These are phyloP conservation scores for Oehlia diaphana DNA, from an alignment of 192 early-diverging fungal species.

Conservation along the genomic window DNA sequence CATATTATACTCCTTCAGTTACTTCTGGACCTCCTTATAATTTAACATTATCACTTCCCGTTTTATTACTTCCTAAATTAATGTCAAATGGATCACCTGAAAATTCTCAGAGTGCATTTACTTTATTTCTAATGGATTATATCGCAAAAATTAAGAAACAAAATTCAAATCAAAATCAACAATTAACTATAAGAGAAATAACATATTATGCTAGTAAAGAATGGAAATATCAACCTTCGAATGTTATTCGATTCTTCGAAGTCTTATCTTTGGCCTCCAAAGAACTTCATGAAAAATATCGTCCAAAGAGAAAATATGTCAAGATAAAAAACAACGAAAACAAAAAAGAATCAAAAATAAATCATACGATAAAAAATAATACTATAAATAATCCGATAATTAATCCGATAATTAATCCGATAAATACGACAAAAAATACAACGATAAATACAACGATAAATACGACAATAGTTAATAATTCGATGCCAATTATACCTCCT, in stretches of 20 bases:
- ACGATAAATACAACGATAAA: not conserved
- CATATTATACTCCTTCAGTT: not conserved
- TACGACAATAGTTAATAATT: too few relatives aligned
- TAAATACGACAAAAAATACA: not conserved
- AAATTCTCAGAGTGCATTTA: not conserved
- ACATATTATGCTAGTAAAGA: not conserved
- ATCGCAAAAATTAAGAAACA: not conserved
- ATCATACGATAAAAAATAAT: not conserved
- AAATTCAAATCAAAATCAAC: not conserved
- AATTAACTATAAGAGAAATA: not conserved
- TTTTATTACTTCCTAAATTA: not conserved
- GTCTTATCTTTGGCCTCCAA: not conserved
- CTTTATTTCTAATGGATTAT: not conserved
- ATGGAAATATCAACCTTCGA: not conserved
- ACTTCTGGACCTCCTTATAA: not conserved
- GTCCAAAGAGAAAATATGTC: not conserved
- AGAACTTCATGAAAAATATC: not conserved
- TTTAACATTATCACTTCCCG: not conserved
- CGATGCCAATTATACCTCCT: too few relatives aligned
- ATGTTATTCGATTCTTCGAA: not conserved
- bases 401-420: not conserved
- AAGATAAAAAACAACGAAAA: not conserved
- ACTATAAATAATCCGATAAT: not conserved
- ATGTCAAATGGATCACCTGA: not conserved
- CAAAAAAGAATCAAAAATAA: not conserved